phyloP scores from a whole-genome alignment of 2,329 filamentous ascomycete species.

The Mycocentrospora acerina region DNA sequence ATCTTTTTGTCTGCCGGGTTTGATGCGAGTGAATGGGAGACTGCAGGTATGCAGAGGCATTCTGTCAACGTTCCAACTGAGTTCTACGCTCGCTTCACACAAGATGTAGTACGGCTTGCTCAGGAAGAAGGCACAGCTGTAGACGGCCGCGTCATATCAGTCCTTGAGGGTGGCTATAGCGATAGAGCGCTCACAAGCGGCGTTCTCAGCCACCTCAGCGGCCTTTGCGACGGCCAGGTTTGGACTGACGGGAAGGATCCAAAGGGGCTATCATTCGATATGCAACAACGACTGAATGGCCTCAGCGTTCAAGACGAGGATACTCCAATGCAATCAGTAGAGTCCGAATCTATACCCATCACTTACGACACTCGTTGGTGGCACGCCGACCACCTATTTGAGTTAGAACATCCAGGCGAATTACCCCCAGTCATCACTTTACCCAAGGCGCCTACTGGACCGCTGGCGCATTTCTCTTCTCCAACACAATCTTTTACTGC shows the following conservation, averaged over 20 bases:
- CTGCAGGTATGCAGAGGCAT: slow-evolving; percentile 90
- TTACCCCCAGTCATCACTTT: slow-evolving; percentile 40
- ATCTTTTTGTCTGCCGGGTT: slow-evolving; percentile 97
- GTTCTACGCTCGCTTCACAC: slow-evolving; percentile 89
- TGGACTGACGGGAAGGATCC: slow-evolving; percentile 30
- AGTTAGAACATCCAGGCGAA: slow-evolving; percentile 37
- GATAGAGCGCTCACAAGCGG: slow-evolving; percentile 87
- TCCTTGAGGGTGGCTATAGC: slow-evolving; percentile 94
- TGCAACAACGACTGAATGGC: slow-evolving; percentile 55
- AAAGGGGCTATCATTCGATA: slow-evolving; percentile 59
- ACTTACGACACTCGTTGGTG: slow-evolving; percentile 49
- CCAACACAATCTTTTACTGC: slow-evolving; percentile 86
- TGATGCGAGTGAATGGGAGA: slow-evolving; percentile 94
- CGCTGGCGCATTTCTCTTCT: slow-evolving; percentile 74
- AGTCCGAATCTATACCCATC: slow-evolving; percentile 19
- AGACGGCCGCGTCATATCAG: slow-evolving; percentile 85
- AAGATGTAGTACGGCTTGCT: slow-evolving; percentile 80
- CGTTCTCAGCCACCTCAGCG: slow-evolving; percentile 85
- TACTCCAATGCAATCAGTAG: slow-evolving; percentile 17
- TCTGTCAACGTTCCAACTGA: slow-evolving; percentile 94
- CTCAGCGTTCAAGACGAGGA: slow-evolving; percentile 36
- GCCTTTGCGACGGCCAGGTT: slow-evolving; percentile 64
- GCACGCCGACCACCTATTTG: slow-evolving; percentile 36
- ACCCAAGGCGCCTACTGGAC: slow-evolving; percentile 64
- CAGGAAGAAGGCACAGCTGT: slow-evolving; percentile 75